Base-by-base conservation (phyloP, 495 filamentous ascomycete genomes). In the Aspergillus egyptiacus region DNA sequence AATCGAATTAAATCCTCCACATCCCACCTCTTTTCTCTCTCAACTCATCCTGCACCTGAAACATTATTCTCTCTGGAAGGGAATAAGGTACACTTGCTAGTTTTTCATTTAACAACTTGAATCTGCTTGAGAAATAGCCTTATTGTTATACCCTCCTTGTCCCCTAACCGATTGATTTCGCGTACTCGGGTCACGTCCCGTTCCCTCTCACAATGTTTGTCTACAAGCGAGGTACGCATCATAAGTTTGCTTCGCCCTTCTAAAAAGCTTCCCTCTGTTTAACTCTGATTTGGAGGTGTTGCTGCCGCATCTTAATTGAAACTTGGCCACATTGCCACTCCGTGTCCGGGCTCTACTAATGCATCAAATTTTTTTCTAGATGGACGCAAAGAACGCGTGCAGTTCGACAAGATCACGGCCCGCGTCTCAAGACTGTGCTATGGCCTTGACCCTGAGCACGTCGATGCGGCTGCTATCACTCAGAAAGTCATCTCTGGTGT, bases 361-460 rank as follows among this genome's bases (percentile, higher is more conserved):
- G 18, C 38, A 48, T 51, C 44, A 44, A 23, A n/a, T n/a, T n/a
- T n/a, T 53, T 39, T 31, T 50, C 22, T 54, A 97, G 91, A 98
- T 78, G 93, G 93, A 71, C 91, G 93, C 76, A 96, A 97, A 77
- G 93, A 98, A 81, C 93, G 93, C 68, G 93, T 98, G 48, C 93
- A 98, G 68, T 98, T 98, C 76, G 93, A 98, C 76, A 98, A 98
- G 74, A 98, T 98, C 79, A 97, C 93, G 51, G 93, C 93, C 54
- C 89, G 93, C 69, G 93, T 98, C 34, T 98, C 93, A 22, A 79
- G 93, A 44, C 80, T 98, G 44, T 98, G 93, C 77, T 98, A 98
- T 67, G 91, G 93, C 48, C 82, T 98, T 47, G 94, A 98, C 66
- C 77, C 84, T 34, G 93, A 96, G 50, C 93, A 98, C 75, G 87